Evolutionary conservation across 2,329 filamentous ascomycete genomes (phyloP).

Genomic region (Cladobotryum protrusum): DNA sequence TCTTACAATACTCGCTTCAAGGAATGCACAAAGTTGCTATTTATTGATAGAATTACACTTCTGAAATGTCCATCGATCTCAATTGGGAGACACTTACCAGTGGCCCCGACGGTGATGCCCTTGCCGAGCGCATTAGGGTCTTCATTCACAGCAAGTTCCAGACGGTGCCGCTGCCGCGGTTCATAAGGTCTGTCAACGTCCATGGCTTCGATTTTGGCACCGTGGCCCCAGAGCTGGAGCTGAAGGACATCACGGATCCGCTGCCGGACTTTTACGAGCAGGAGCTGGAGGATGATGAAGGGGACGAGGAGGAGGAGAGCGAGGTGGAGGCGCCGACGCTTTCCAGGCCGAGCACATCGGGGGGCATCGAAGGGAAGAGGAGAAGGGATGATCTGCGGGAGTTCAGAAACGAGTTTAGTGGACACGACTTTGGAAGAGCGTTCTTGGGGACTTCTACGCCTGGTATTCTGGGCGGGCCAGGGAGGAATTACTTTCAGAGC

Average conservation of each 20-base stretch:
- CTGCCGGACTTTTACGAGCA: slow-evolving; percentile 95
- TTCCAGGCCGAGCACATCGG: slow-evolving; percentile 9
- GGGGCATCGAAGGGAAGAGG: slow-evolving; percentile 3
- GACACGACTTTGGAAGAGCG: slow-evolving; percentile 45
- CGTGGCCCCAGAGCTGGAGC: slow-evolving; percentile 75
- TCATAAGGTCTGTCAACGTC: slow-evolving; percentile 93
- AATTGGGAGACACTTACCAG: slow-evolving; percentile 91
- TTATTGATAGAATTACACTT: too few species aligned
- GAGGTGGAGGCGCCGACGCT: slow-evolving; percentile 23
- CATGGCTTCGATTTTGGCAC: slow-evolving; percentile 90
- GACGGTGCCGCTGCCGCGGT: slow-evolving; percentile 80
- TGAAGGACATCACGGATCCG: slow-evolving; percentile 96
- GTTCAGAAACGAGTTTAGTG: slow-evolving; percentile 26
- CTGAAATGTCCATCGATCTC: slow-evolving; percentile 87
- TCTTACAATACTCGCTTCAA: too few species aligned
- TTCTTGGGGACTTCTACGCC: slow-evolving; percentile 56
- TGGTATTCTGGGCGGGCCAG: slow-evolving; percentile 64
- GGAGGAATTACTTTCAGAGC: slow-evolving; percentile 76
- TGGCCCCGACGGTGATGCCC: slow-evolving; percentile 76
- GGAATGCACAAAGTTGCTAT: too few species aligned
- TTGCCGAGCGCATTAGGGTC: slow-evolving; percentile 79
- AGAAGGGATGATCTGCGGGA: slow-evolving; percentile 22
- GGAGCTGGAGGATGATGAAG: slow-evolving; percentile 51
- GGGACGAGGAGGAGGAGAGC: slow-evolving; percentile 33
- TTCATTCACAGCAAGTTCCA: slow-evolving; percentile 98